phyloP scores from a whole-genome alignment of 2,329 filamentous ascomycete genomes.

The Exophiala sideris region DNA sequence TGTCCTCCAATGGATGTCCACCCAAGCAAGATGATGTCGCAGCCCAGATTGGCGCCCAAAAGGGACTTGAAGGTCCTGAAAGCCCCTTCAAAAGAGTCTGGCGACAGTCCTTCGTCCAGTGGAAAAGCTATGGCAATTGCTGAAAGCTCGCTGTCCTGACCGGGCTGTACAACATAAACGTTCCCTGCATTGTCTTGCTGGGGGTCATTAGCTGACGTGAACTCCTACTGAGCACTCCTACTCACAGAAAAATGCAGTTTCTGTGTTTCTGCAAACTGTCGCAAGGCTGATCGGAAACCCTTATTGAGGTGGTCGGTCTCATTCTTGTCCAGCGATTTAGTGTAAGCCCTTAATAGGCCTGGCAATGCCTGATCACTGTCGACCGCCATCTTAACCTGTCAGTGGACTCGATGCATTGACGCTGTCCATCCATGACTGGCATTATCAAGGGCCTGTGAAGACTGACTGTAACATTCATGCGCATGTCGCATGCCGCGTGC shows the following conservation, averaged over 20 bases:
- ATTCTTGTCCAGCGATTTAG: too few relatives aligned
- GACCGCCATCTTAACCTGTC: too few relatives aligned
- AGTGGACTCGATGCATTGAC: too few relatives aligned
- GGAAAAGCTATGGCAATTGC: slow-evolving; percentile 9
- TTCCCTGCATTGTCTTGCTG: slow-evolving; percentile 11
- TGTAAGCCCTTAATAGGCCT: too few relatives aligned
- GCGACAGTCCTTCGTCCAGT: background rate
- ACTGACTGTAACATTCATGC: too few relatives aligned
- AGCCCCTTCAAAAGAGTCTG: slow-evolving; percentile 3
- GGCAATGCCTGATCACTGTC: too few relatives aligned
- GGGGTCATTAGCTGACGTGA: background rate
- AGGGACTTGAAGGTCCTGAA: slow-evolving; percentile 6
- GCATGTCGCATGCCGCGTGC: too few relatives aligned
- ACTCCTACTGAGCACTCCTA: background rate
- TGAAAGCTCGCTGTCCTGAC: slow-evolving; percentile 1
- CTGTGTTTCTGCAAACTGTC: background rate
- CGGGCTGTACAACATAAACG: slow-evolving; percentile 2
- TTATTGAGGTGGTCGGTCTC: too few relatives aligned
- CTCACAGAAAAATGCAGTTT: slow-evolving; percentile 4
- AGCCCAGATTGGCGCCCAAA: slow-evolving; percentile 1
- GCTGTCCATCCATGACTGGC: too few relatives aligned
- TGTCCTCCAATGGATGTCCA: slow-evolving; percentile 1
- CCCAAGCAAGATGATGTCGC: slow-evolving; percentile 3
- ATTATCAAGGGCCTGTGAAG: too few relatives aligned
- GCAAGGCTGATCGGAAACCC: too few relatives aligned